Percentiles rank a stretch among this genome's conserved stretches.
These are phyloP conservation scores for Colletotrichum spinosum DNA, from an alignment of 2,329 filamentous ascomycete species.

Conservation along the genomic window DNA sequence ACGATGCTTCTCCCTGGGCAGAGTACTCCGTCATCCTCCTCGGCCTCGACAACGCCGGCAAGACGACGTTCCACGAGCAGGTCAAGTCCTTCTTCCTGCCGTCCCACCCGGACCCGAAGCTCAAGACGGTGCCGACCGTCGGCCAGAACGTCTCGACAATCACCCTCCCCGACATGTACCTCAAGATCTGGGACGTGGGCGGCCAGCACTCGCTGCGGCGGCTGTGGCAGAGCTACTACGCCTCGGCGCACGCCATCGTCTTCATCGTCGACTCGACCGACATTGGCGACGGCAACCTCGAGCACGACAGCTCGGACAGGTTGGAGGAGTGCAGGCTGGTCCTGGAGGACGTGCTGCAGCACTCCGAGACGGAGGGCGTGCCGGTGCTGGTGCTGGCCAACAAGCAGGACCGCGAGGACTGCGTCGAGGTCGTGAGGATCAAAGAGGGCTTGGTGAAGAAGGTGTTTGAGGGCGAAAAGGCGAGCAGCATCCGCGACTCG, in stretches of 20 bases:
- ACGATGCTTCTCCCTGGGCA: slow-evolving; percentile 48
- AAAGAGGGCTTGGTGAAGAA: slow-evolving; percentile 96
- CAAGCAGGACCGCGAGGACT: slow-evolving; percentile 98
- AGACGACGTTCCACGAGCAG: slow-evolving; percentile 97
- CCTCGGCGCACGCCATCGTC: slow-evolving; percentile 93
- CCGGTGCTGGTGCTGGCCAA: slow-evolving; percentile 94
- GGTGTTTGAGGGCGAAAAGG: slow-evolving; percentile 95
- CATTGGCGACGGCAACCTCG: slow-evolving; percentile 83
- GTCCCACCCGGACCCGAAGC: slow-evolving; percentile 71
- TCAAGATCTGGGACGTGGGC: slow-evolving; percentile 98
- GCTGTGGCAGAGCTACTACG: slow-evolving; percentile 97
- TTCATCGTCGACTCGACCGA: slow-evolving; percentile 98
- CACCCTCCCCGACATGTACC: slow-evolving; percentile 90
- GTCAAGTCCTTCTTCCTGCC: slow-evolving; percentile 89
- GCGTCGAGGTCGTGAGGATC: slow-evolving; percentile 95
- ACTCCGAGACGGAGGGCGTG: slow-evolving; percentile 89
- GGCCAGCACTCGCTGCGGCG: slow-evolving; percentile 90
- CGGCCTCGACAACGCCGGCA: slow-evolving; percentile 97
- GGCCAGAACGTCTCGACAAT: slow-evolving; percentile 97
- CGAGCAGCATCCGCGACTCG: slow-evolving; percentile 86
- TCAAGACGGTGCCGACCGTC: slow-evolving; percentile 93
- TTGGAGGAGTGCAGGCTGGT: slow-evolving; percentile 91
- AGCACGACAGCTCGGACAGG: slow-evolving; percentile 63
- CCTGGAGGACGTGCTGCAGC: slow-evolving; percentile 88
- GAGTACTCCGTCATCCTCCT: slow-evolving; percentile 98